Evolutionary conservation across 768 basidiomycete genomes (phyloP), one percentile per base, ranked within the genome.

Genomic region (Suillus tomentosus): DNA sequence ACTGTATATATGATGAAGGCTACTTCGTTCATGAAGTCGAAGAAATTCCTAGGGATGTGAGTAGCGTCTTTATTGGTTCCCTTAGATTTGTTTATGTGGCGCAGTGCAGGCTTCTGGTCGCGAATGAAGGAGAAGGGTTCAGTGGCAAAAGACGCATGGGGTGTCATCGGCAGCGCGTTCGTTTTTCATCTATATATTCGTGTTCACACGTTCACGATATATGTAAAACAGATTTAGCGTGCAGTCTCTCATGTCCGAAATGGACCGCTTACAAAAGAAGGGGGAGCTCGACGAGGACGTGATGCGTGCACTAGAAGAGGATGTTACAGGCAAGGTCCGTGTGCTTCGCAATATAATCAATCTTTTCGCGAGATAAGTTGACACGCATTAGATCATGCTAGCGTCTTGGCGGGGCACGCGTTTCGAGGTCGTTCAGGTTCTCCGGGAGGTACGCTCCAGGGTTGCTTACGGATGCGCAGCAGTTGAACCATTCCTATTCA

Each of bases 381-480:
- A 17, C 34, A 37, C 54, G 43, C 65, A 42, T 17, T 14, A 92
- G 89, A 95, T 97, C 73, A 85, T 99, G 79, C 87, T 99, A 36
- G 96, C 96, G 7, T 96, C 96, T 31, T 99, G 97, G 97, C 88
- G 95, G 64, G 97, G 96, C 15, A 96, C 96, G 3, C 87, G 96
- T 60, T 87, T 98, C 72, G 97, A 99, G 78, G 95, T 99, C 48
- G 85, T 91, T 24, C 91, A 94, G 70, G 94, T 98, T 15, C 81
- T 96, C 56, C 85, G 94, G 59, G 89, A 93, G 81, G 86, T 81
- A 54, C 57, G 70, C 40, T 8, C 24, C 11, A 42, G 24, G 10
- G 27, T 63, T 45, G 17, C 27, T 36, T n/a, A 24, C 31, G 59
- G 51, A 76, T 55, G 47, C 24, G 27, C 39, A 34, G 39, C n/a